phyloP scores from a whole-genome alignment of 225 moss, liverwort and hornwort species.

The Bryum argenteum region DNA sequence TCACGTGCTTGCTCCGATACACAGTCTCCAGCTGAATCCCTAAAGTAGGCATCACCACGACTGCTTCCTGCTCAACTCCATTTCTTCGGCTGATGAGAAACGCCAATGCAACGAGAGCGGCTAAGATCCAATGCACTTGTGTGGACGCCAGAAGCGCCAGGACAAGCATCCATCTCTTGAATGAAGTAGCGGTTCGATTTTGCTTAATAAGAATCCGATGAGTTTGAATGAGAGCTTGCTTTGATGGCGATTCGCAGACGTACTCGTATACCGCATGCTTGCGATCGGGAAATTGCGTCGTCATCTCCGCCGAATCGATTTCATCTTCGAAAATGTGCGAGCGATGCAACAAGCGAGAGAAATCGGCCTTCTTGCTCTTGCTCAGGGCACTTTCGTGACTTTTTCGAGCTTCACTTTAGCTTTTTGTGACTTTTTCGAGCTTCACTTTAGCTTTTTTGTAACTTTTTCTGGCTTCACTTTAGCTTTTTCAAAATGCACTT shows the following conservation, averaged over 20 bases:
- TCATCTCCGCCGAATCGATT: no score
- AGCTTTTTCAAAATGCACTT: no score
- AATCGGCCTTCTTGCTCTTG: no score
- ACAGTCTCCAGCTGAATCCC: slow-evolving; percentile 89
- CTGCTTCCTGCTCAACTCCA: slow-evolving; percentile 71
- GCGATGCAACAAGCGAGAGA: no score
- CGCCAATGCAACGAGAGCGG: slow-evolving; percentile 27
- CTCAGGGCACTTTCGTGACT: no score
- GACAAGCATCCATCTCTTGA: slow-evolving; percentile 27
- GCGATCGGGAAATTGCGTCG: neutral
- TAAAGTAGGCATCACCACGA: slow-evolving; percentile 84
- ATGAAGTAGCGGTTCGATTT: slow-evolving; percentile 14
- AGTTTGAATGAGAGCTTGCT: neutral
- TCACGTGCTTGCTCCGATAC: slow-evolving; percentile 63
- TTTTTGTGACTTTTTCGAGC: no score
- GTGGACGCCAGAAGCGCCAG: neutral
- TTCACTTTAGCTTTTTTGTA: no score
- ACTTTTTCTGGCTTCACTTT: no score
- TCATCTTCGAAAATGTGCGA: no score
- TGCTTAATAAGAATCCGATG: slow-evolving; percentile 47
- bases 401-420: no score
- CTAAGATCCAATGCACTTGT: slow-evolving; percentile 29
- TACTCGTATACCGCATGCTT: neutral
- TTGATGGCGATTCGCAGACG: neutral
- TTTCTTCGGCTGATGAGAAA: slow-evolving; percentile 39